phyloP scores from a whole-genome alignment of 768 basidiomycete genomes.

The Pisolithus tinctorius region DNA sequence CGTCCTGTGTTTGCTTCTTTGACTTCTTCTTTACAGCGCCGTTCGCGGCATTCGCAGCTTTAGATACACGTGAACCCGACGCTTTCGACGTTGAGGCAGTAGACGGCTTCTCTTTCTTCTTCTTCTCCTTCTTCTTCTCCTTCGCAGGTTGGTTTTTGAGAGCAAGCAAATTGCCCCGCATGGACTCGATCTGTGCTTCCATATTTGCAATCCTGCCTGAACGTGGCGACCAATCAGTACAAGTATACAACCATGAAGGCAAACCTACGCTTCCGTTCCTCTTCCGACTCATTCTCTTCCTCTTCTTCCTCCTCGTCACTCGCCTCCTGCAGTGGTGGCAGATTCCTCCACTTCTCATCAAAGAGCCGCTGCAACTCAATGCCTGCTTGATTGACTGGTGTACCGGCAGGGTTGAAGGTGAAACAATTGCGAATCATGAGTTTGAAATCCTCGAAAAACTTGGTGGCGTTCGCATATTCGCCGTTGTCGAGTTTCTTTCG shows the following conservation, averaged over 20 bases:
- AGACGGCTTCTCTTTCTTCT: conserved; percentile 52
- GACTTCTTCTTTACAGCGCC: conserved; percentile 48
- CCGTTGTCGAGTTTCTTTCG: conserved; percentile 72
- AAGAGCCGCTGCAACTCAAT: conserved; percentile 81
- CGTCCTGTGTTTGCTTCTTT: conserved; percentile 66
- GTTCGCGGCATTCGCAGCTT: conserved; percentile 31
- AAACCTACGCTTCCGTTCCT: conserved; percentile 59
- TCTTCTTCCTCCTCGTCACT: conserved; percentile 60
- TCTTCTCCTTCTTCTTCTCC: conserved; percentile 70
- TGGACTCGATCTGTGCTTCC: conserved; percentile 76
- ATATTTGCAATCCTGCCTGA: conserved; percentile 68
- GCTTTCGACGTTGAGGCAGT: conserved; percentile 63
- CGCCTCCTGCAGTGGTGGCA: conserved; percentile 56
- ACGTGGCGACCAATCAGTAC: conserved; percentile 10
- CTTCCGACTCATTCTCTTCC: conserved; percentile 57
- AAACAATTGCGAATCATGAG: conserved; percentile 94
- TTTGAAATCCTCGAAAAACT: conserved; percentile 88
- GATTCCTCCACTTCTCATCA: conserved; percentile 82
- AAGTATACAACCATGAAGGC: background rate
- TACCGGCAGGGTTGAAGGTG: conserved; percentile 83
- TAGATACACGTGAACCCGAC: conserved; percentile 39
- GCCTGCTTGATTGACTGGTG: conserved; percentile 82
- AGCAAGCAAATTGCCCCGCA: conserved; percentile 61
- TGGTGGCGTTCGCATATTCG: conserved; percentile 70
- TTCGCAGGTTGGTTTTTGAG: conserved; percentile 52